A percentile compares a stretch with the other conserved stretches of the same genome.
Conservation (phyloP, 2,329 filamentous ascomycete genomes). For the Capronia epimyces region DNA sequence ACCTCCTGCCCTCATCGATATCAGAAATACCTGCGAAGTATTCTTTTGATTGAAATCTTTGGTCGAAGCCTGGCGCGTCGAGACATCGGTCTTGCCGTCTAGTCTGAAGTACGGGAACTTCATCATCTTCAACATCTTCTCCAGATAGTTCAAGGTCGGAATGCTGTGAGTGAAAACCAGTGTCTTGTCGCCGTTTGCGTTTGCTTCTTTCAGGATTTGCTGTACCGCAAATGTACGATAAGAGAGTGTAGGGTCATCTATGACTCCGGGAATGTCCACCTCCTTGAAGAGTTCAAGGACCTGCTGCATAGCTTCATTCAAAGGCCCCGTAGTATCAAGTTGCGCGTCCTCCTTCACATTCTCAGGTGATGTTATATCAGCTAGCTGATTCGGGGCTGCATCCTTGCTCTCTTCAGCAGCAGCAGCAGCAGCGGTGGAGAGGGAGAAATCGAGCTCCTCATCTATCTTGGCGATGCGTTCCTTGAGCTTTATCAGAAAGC, state of each 20-base stretch:
- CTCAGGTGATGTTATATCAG: constrained; percentile 12
- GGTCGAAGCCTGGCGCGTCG: constrained; percentile 56
- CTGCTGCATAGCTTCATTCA: constrained; percentile 15
- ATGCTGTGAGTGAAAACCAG: constrained; percentile 75
- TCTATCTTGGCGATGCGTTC: constrained; percentile 29
- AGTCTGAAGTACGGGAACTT: constrained; percentile 52
- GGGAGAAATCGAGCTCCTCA: background rate
- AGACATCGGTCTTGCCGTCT: constrained; percentile 59
- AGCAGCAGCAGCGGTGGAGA: background rate
- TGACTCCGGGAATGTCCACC: constrained; percentile 27
- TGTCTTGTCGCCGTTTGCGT: constrained; percentile 61
- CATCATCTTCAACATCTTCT: constrained; percentile 49
- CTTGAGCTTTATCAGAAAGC: constrained; percentile 48
- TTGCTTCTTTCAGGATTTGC: constrained; percentile 63
- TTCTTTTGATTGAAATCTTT: constrained; percentile 63
- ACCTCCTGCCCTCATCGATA: constrained; percentile 78
- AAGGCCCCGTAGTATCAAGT: constrained; percentile 9
- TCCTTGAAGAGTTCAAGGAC: constrained; percentile 24
- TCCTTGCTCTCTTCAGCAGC: background rate
- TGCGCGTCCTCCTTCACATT: constrained; percentile 7
- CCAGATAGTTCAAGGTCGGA: constrained; percentile 63
- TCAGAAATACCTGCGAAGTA: constrained; percentile 57
- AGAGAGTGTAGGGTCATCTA: constrained; percentile 52
- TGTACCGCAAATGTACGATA: constrained; percentile 64
- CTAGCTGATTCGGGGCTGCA: background rate